These are phyloP conservation scores for Botryotinia convoluta DNA, from an alignment of 2,329 filamentous ascomycete species.

Conservation along the genomic window DNA sequence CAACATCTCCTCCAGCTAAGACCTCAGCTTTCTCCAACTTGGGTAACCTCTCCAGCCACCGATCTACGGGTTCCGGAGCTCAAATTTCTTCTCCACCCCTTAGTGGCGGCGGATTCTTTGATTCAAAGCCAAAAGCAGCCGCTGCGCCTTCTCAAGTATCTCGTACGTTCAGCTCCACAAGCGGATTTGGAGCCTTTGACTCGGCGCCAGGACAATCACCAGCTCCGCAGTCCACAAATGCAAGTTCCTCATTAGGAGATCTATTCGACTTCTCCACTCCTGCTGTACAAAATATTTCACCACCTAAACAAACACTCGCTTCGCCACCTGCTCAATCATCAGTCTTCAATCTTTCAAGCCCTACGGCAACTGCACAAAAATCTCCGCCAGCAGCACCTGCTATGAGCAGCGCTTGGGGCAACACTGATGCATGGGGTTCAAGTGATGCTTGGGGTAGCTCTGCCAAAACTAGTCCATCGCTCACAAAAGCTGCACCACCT, in stretches of 20 bases:
- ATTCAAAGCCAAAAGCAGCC: slow-evolving; percentile 62
- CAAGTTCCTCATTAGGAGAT: slow-evolving; percentile 64
- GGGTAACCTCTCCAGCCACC: slow-evolving; percentile 43
- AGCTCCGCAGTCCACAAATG: slow-evolving; percentile 33
- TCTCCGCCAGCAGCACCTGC: slow-evolving; percentile 42
- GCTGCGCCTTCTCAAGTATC: slow-evolving; percentile 45
- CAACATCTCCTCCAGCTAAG: slow-evolving; percentile 44
- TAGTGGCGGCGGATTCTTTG: slow-evolving; percentile 77
- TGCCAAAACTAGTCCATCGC: slow-evolving; percentile 49
- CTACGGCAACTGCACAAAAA: slow-evolving; percentile 45
- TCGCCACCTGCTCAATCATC: slow-evolving; percentile 49
- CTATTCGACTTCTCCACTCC: slow-evolving; percentile 73
- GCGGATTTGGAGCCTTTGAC: slow-evolving; percentile 62
- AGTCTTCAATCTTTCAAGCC: slow-evolving; percentile 75
- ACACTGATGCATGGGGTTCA: slow-evolving; percentile 76
- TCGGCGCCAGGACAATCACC: slow-evolving; percentile 45
- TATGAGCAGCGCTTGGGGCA: slow-evolving; percentile 40
- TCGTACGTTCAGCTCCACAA: slow-evolving; percentile 52
- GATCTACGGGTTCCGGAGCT: slow-evolving; percentile 35
- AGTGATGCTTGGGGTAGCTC: slow-evolving; percentile 77
- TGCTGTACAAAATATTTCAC: slow-evolving; percentile 43
- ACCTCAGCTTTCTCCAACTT: slow-evolving; percentile 50
- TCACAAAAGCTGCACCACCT: slow-evolving; percentile 44
- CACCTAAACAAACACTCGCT: slow-evolving; percentile 41
- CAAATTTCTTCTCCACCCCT: slow-evolving; percentile 48